Percentiles rank a stretch among this genome's conserved stretches.
These are phyloP conservation scores for Volvox africanus DNA, from an alignment of 139 green algal genomes.

Conservation along the genomic window DNA sequence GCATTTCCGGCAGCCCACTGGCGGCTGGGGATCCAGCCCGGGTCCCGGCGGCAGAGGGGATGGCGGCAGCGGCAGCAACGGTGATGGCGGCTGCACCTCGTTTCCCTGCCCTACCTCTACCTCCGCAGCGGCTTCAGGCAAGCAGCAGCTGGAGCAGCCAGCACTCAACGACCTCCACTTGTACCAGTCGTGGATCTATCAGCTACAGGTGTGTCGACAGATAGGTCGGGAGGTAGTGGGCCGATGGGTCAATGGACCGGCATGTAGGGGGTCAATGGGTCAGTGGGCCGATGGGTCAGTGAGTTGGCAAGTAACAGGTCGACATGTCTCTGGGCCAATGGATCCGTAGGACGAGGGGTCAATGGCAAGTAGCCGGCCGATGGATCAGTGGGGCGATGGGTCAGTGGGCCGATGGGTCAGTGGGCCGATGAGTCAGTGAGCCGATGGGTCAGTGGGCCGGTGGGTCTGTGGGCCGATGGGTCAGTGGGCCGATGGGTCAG, in stretches of 20 bases:
- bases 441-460: no score
- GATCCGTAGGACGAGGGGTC: no score
- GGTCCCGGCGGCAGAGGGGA: background rate
- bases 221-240: background rate
- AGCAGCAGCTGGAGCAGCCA: background rate
- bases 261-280: no score
- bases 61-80: background rate
- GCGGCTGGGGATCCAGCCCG: background rate
- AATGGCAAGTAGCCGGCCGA: no score
- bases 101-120: slow-evolving; percentile 59
- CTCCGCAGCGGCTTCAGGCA: slow-evolving; percentile 57
- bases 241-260: background rate
- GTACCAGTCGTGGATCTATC: slow-evolving; percentile 69
- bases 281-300: no score
- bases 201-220: slow-evolving; percentile 62
- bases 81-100: background rate
- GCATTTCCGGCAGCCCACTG: slow-evolving; percentile 67
- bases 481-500: no score
- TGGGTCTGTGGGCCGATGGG: no score
- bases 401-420: no score
- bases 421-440: no score
- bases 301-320: no score
- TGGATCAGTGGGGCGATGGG: no score
- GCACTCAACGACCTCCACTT: background rate
- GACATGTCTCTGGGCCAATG: no score